A percentile compares a stretch with the other conserved stretches of the same genome.
These are phyloP conservation scores for Penicillium soppii DNA, from an alignment of 495 filamentous ascomycete genomes.

Conservation along the genomic window DNA sequence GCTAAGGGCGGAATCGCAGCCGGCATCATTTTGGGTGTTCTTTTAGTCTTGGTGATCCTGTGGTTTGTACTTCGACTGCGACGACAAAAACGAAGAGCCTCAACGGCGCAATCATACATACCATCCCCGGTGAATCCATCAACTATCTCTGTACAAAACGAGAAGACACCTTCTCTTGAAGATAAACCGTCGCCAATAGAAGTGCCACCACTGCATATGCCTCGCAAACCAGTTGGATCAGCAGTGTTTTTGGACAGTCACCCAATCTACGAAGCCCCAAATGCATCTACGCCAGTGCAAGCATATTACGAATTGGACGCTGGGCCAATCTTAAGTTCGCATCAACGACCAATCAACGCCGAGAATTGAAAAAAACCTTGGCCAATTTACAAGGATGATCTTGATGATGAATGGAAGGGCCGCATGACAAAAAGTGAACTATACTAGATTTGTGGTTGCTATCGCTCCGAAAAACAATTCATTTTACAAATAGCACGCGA, in stretches of 20 bases:
- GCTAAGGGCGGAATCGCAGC: slow-evolving; percentile 34
- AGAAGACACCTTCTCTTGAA: not conserved
- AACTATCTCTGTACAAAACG: not conserved
- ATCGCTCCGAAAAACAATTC: no score
- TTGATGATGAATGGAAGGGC: not conserved
- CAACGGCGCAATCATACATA: not conserved
- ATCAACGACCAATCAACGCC: slow-evolving; percentile 21
- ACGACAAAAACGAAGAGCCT: slow-evolving; percentile 12
- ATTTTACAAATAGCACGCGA: no score
- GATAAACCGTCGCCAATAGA: not conserved
- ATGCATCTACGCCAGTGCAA: slow-evolving; percentile 7
- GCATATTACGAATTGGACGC: slow-evolving; percentile 24
- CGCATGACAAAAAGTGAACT: no score
- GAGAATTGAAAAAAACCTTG: not conserved
- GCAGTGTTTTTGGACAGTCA: slow-evolving; percentile 15
- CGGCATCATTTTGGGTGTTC: slow-evolving; percentile 25
- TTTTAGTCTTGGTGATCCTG: slow-evolving; percentile 22
- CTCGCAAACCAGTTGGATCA: slow-evolving; percentile 17
- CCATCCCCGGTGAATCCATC: not conserved
- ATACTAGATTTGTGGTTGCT: no score
- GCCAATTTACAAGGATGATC: slow-evolving; percentile 1
- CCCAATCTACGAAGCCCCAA: slow-evolving; percentile 18
- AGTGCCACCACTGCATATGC: not conserved
- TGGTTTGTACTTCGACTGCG: slow-evolving; percentile 24
- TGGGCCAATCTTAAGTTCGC: slow-evolving; percentile 16